A percentile compares a stretch with the other conserved stretches of the same genome.
These are phyloP conservation scores for Paracamarosporium sp. DNA, from an alignment of 2,329 filamentous ascomycete species.

Conservation along the genomic window DNA sequence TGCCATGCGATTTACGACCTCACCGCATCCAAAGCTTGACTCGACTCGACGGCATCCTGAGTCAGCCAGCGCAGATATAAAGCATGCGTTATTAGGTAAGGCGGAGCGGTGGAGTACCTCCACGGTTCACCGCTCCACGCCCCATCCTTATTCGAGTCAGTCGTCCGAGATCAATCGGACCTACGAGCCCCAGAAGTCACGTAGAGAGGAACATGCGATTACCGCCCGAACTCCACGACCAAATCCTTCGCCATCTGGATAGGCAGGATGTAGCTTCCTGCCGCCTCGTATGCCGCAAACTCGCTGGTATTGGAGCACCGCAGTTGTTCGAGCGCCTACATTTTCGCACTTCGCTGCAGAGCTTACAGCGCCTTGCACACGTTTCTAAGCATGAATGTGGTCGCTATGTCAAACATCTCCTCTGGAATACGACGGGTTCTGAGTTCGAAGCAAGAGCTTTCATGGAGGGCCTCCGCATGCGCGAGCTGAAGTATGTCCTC, in stretches of 20 bases:
- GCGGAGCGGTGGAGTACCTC: background rate
- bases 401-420: conserved; percentile 1
- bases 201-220: background rate
- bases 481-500: conserved; percentile 3
- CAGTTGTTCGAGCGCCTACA: background rate
- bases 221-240: conserved; percentile 2
- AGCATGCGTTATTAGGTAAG: background rate
- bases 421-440: conserved; percentile 1
- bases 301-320: background rate
- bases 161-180: background rate
- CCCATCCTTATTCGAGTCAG: background rate
- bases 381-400: background rate
- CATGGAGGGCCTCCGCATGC: background rate
- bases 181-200: background rate
- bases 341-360: conserved; percentile 2
- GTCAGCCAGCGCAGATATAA: background rate
- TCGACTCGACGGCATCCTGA: background rate
- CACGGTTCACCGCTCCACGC: background rate
- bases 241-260: background rate
- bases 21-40: background rate
- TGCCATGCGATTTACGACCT: background rate
- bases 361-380: background rate
- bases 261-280: background rate
- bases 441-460: background rate
- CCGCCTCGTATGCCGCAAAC: conserved; percentile 2